Base-by-base conservation (phyloP, 441 rosid species). In the Flueggea neowawraea region DNA sequence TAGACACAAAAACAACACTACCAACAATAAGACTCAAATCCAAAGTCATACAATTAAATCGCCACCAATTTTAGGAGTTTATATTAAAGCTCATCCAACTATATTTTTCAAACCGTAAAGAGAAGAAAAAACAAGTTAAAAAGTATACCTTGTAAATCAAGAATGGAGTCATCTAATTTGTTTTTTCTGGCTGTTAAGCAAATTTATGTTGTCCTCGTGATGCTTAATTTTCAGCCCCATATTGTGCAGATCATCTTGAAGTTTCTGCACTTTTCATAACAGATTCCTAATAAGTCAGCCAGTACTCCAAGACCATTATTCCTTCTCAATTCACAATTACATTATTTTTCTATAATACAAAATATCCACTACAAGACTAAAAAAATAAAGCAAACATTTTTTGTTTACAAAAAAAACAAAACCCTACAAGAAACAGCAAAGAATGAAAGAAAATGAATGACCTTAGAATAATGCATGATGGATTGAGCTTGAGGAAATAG, bases 191-290 rank as follows among this genome's bases (percentile, higher is more conserved):
- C 65, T 31, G 68, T 75, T 81, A 75, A 85, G 63, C 57, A 78
- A 62, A n/a, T 63, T 80, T n/a, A 87, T 31, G 57, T 77, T 81
- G 41, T 78, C 78, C 47, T 91, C 95, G 6, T 85, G 92, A 63
- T 75, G 86, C 77, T 87, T 84, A 72, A 91, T 76, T 75, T 81
- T 84, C 69, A 57, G 62, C 63, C 94, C 97, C 57, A 85, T 58
- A 5, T 41, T 28, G 31, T 80, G 80, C 41, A 87, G 80, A 60
- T 87, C 96, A 69, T 90, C 86, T 70, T 87, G 72, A 78, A 85
- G 88, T 75, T 72, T 87, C 83, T 86, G 79, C 69, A 68, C 28
- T 22, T 8, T 59, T 52, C 58, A 51, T 41, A 55, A 41, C 41
- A 54, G 33, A 72, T 63, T 28, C 51, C 47, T 61, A 49, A 52